These are phyloP conservation scores for Xylaria sp. DNA, from an alignment of 2,329 filamentous ascomycete species.

Conservation along the genomic window DNA sequence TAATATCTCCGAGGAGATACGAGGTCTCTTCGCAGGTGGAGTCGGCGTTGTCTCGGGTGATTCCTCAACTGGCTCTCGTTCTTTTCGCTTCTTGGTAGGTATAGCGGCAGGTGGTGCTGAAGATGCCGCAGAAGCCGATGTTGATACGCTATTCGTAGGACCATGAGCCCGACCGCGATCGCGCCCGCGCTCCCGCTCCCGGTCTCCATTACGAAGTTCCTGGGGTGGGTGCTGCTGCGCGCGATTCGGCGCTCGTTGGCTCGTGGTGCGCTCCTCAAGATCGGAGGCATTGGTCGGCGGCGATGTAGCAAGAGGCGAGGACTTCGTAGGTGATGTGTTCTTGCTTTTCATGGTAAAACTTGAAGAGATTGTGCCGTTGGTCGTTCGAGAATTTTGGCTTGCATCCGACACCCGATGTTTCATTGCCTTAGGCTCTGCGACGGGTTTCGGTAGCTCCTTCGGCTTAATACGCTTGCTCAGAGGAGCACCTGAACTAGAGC, in stretches of 20 bases:
- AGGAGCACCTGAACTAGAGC: conserved; percentile 69
- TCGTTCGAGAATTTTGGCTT: conserved; percentile 60
- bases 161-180: conserved; percentile 40
- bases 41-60: conserved; percentile 46
- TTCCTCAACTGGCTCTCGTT: conserved; percentile 45
- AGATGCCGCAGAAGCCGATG: conserved; percentile 38
- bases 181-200: conserved; percentile 39
- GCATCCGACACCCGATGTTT: conserved; percentile 62
- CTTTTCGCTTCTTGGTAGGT: conserved; percentile 59
- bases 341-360: conserved; percentile 60
- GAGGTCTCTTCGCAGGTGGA: conserved; percentile 52
- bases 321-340: conserved; percentile 70
- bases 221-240: conserved; percentile 35
- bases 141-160: conserved; percentile 41
- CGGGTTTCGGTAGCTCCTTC: conserved; percentile 53
- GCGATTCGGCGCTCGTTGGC: conserved; percentile 39
- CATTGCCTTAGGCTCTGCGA: conserved; percentile 49
- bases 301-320: conserved; percentile 73
- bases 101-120: conserved; percentile 11
- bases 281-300: conserved; percentile 74
- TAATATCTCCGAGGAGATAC: conserved; percentile 61
- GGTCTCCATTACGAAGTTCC: conserved; percentile 42
- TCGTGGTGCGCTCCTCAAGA: conserved; percentile 57
- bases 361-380: conserved; percentile 52
- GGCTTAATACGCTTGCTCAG: conserved; percentile 68